These are phyloP conservation scores for Fusarium sp. DNA, from an alignment of 2,329 filamentous ascomycete species.

Conservation along the genomic window DNA sequence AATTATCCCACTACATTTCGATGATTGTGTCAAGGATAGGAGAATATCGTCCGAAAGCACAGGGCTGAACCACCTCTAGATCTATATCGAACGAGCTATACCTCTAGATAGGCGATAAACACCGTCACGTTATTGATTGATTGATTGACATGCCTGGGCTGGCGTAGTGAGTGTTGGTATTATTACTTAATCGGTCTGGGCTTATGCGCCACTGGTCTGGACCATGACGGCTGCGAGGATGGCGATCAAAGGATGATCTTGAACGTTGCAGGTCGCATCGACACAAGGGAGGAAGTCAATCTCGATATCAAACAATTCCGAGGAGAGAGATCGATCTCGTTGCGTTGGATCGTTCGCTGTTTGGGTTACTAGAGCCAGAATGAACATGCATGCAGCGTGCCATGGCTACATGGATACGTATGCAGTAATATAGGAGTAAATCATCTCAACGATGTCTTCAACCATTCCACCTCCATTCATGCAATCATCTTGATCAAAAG, in stretches of 20 bases:
- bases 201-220: constrained; percentile 39
- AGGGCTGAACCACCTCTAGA: neutral
- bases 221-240: constrained; percentile 14
- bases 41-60: constrained; percentile 19
- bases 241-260: constrained; percentile 21
- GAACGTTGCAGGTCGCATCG: constrained; percentile 32
- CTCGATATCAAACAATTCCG: neutral
- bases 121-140: neutral
- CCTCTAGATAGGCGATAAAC: no score
- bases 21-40: neutral
- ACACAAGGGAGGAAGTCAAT: constrained; percentile 7
- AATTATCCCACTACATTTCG: neutral
- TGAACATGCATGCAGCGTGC: neutral
- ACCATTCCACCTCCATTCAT: neutral
- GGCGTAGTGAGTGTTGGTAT: no score
- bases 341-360: neutral
- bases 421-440: neutral
- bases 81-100: no score
- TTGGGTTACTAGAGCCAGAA: neutral
- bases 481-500: neutral
- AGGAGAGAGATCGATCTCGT: neutral
- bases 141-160: no score
- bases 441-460: neutral
- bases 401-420: neutral
- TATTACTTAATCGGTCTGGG: constrained; percentile 27